Conservation (phyloP, 2,329 filamentous ascomycete species). For the Microcyclospora tardicrescens region DNA sequence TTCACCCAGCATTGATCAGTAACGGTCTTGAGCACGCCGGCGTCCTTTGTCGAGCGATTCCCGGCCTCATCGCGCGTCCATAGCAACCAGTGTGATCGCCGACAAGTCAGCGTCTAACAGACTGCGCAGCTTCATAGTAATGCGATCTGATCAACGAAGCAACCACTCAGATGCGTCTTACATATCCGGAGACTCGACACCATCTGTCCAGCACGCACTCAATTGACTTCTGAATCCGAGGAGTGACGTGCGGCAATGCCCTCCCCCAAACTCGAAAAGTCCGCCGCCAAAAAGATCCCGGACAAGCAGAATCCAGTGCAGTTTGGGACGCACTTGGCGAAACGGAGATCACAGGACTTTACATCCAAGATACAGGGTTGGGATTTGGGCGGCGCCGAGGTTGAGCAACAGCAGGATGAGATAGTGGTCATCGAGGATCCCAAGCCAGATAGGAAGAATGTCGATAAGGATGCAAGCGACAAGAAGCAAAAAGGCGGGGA, state of each 20-base stretch:
- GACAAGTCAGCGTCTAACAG: too few relatives aligned
- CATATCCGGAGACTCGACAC: too few relatives aligned
- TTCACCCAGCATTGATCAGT: too few relatives aligned
- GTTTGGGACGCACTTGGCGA: slow-evolving; percentile 15
- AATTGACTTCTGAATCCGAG: slow-evolving; percentile 9
- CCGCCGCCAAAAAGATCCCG: slow-evolving; percentile 14
- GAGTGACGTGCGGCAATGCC: slow-evolving; percentile 17
- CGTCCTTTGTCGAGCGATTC: too few relatives aligned
- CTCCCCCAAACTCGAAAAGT: slow-evolving; percentile 10
- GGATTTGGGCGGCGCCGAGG: slow-evolving; percentile 17
- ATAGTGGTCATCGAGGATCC: slow-evolving; percentile 12
- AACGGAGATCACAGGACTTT: slow-evolving; percentile 21
- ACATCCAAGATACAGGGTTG: slow-evolving; percentile 21
- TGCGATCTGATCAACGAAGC: too few relatives aligned
- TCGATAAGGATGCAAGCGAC: slow-evolving; percentile 3
- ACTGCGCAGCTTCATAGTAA: too few relatives aligned
- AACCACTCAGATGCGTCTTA: too few relatives aligned
- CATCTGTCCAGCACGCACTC: too few relatives aligned
- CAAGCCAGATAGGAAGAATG: slow-evolving; percentile 3
- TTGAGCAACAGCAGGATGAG: slow-evolving; percentile 16
- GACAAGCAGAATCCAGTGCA: slow-evolving; percentile 15
- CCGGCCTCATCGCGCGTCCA: too few relatives aligned
- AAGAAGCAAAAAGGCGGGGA: slow-evolving; percentile 1
- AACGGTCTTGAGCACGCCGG: too few relatives aligned
- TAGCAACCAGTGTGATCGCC: too few relatives aligned